These are phyloP conservation scores for Tuber indicum DNA, from an alignment of 495 filamentous ascomycete species.

Conservation along the genomic window DNA sequence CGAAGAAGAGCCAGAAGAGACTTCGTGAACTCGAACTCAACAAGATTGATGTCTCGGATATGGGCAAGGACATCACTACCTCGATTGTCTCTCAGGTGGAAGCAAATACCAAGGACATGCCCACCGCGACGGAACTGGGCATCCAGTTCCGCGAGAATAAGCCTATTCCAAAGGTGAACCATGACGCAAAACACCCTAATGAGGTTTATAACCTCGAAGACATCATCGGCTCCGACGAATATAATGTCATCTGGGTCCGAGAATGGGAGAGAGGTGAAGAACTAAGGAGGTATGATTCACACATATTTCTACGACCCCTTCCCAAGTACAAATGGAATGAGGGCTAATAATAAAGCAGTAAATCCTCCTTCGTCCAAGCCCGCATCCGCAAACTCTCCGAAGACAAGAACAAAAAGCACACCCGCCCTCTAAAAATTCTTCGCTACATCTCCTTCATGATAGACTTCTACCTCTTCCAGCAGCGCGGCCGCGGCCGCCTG, in stretches of 20 bases:
- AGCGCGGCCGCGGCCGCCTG: constrained; percentile 18
- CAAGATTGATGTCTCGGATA: constrained; percentile 33
- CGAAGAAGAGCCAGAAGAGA: constrained; percentile 85
- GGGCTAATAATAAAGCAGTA: background rate
- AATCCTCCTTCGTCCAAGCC: constrained; percentile 7
- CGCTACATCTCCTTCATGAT: constrained; percentile 62
- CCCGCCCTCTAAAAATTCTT: constrained; percentile 51
- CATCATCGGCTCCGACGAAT: constrained; percentile 58
- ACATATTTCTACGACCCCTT: constrained; percentile 40
- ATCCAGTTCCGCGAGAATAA: constrained; percentile 62
- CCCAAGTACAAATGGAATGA: background rate
- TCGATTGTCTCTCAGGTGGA: constrained; percentile 43
- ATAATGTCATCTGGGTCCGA: constrained; percentile 38
- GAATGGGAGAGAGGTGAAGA: constrained; percentile 37
- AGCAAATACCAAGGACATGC: constrained; percentile 52
- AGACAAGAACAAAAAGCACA: constrained; percentile 2
- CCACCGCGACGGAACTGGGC: constrained; percentile 58
- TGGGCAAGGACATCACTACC: constrained; percentile 31
- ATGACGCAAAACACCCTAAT: constrained; percentile 60
- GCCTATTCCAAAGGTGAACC: constrained; percentile 70
- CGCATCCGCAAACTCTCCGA: background rate
- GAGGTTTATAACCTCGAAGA: constrained; percentile 72
- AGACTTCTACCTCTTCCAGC: constrained; percentile 50
- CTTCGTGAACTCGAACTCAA: constrained; percentile 41
- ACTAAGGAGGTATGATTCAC: constrained; percentile 43